These are phyloP conservation scores for Thermothielavioides terrestris DNA, from an alignment of 495 filamentous ascomycete genomes.

Conservation along the genomic window DNA sequence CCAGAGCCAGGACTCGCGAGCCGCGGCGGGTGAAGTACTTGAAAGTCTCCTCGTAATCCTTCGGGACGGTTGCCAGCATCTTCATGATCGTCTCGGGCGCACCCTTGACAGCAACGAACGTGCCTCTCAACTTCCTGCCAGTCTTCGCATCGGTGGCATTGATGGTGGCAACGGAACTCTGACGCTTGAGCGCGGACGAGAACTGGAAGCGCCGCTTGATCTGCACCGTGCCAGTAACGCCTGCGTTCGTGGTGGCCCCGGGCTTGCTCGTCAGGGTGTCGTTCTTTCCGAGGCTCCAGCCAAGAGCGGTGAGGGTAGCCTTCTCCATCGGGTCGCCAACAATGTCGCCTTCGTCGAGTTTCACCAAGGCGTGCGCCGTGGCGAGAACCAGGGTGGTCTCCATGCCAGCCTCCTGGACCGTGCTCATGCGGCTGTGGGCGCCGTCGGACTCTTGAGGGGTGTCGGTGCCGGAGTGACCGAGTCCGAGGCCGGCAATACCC, in stretches of 20 bases:
- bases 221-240: constrained; percentile 57
- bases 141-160: constrained; percentile 56
- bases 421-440: constrained; percentile 63
- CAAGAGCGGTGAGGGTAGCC: constrained; percentile 78
- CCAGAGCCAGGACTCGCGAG: constrained; percentile 85
- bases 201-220: constrained; percentile 97
- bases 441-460: constrained; percentile 62
- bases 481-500: constrained; percentile 80
- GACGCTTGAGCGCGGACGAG: constrained; percentile 90
- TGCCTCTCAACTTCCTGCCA: constrained; percentile 64
- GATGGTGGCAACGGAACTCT: constrained; percentile 85
- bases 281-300: constrained; percentile 83
- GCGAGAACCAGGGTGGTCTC: constrained; percentile 91
- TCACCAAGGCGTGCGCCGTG: constrained; percentile 91
- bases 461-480: constrained; percentile 57
- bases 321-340: constrained; percentile 99
- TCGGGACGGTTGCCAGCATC: constrained; percentile 76
- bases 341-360: constrained; percentile 91
- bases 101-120: constrained; percentile 92
- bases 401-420: constrained; percentile 54
- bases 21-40: constrained; percentile 96
- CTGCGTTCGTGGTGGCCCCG: constrained; percentile 32
- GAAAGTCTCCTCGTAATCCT: constrained; percentile 94
- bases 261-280: constrained; percentile 64
- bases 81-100: constrained; percentile 92